Base-by-base conservation (phyloP, 192 early-diverging fungal species). In the Umbelopsis isabellina region DNA sequence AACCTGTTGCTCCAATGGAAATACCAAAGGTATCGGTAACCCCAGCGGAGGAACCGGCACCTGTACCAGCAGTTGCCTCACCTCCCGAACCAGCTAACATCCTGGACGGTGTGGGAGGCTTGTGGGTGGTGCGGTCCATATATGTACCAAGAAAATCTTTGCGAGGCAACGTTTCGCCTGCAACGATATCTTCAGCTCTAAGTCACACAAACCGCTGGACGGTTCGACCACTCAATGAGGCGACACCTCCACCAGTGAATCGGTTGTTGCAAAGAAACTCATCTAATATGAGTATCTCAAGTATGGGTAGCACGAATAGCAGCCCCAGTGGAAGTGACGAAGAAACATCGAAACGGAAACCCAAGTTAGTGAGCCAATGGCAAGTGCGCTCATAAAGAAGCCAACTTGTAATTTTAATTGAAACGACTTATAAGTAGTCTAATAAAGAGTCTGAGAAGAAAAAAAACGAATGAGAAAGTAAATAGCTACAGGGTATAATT, bases 161-260 rank as follows among this genome's bases (percentile, higher is more conserved):
- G 15, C 74, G 74, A 27, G 74, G 74, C 18, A 66, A 70, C 12
- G 10, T 75, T 2, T 75, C 74, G 10, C 74, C 74, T 46, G 61
- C 69, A 0, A 75, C 74, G 10, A 65, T 70, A 49, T 65, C 68
- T 27, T 69, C 74, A 10, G 74, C 74, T 22, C 49, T 75, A 23
- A 75, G 74, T 33, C 68, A 75, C 47, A 35, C 41, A 41, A 52
- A 41, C 44, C n/a, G 49, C 23, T 75, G 74, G 74, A 18, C 55
- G 23, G 70, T 71, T n/a, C 55, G 30, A 61, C 27, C 27, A 11
- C 13, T 35, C 18, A 25, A 61, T 16, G 55, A 61, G 30, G 27
- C 55, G 12, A 61, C 55, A n/a, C 55, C 55, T 35, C 55, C 55
- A 16, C 55, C 55, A 27, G 55, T 61, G 11, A 35, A 61, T 6